phyloP scores from a whole-genome alignment of 108 stramenopile species.

The Nitzschia inconspicua region DNA sequence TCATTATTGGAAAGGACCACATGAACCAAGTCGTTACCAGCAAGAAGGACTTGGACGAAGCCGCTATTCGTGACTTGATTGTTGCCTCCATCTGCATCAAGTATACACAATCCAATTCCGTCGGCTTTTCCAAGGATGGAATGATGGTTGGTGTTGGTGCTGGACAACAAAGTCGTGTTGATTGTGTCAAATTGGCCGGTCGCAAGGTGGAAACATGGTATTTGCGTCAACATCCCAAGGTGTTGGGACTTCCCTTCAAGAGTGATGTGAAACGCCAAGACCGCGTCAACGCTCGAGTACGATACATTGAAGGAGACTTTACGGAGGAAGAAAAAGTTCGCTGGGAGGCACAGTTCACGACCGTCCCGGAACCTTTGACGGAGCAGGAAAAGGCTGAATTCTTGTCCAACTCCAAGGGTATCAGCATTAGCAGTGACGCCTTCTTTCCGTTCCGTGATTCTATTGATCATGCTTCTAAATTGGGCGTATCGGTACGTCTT shows the following conservation, averaged over 20 bases:
- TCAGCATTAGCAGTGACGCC: conserved; percentile 93
- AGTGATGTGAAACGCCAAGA: conserved; percentile 95
- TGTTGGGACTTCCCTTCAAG: conserved; percentile 91
- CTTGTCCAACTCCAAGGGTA: conserved; percentile 73
- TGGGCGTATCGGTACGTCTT: conserved; percentile 70
- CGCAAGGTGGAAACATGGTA: conserved; percentile 97
- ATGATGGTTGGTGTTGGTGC: conserved; percentile 99
- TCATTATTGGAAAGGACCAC: conserved; percentile 73
- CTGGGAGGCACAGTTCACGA: conserved; percentile 88
- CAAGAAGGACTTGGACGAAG: conserved; percentile 59
- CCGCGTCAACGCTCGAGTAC: conserved; percentile 97
- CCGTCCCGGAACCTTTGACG: conserved; percentile 85
- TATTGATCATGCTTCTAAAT: conserved; percentile 97
- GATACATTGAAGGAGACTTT: conserved; percentile 98
- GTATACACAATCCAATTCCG: conserved; percentile 98
- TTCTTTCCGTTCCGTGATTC: conserved; percentile 99
- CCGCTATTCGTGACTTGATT: conserved; percentile 95
- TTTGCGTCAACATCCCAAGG: conserved; percentile 97
- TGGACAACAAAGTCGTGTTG: conserved; percentile 98
- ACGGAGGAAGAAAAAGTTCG: conserved; percentile 86
- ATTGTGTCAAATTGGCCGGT: conserved; percentile 98
- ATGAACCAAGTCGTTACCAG: conserved; percentile 65
- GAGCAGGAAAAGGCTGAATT: conserved; percentile 90
- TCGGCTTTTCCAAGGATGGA: conserved; percentile 95
- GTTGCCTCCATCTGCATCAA: conserved; percentile 96